Conservation (phyloP, 768 basidiomycete species). For the Hebeloma cylindrosporum region DNA sequence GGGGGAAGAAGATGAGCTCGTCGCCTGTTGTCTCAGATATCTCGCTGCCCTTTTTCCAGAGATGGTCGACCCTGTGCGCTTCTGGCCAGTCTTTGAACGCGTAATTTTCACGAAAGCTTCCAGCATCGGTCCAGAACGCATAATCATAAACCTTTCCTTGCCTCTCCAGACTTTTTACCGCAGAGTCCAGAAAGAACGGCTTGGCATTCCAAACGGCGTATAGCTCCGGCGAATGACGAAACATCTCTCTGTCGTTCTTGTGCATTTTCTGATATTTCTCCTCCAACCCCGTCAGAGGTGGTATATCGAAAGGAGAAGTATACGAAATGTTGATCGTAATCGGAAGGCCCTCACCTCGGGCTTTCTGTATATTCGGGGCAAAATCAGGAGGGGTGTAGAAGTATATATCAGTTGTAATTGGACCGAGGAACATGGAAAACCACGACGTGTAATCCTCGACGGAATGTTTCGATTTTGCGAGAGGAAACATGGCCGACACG, state of each 20-base stretch:
- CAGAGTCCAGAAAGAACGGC: conserved; percentile 48
- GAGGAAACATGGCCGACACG: conserved; percentile 56
- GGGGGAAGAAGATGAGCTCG: conserved; percentile 52
- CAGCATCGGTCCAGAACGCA: conserved; percentile 60
- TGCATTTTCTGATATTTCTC: conserved; percentile 43
- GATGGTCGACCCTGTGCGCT: conserved; percentile 34
- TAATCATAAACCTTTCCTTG: conserved; percentile 44
- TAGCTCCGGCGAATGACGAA: conserved; percentile 44
- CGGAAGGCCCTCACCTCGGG: conserved; percentile 30
- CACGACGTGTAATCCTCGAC: conserved; percentile 43
- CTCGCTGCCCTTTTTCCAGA: conserved; percentile 38
- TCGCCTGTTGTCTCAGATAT: conserved; percentile 31
- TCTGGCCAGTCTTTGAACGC: conserved; percentile 51
- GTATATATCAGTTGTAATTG: conserved; percentile 50
- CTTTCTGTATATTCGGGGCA: conserved; percentile 29
- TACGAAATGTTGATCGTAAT: conserved; percentile 48
- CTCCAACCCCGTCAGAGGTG: conserved; percentile 38
- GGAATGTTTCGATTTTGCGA: conserved; percentile 50
- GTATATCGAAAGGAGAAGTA: conserved; percentile 45
- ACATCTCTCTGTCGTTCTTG: conserved; percentile 42
- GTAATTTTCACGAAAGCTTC: conserved; percentile 48
- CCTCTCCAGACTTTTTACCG: conserved; percentile 27
- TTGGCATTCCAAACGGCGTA: conserved; percentile 60
- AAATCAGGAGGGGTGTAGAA: conserved; percentile 49
- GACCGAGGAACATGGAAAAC: conserved; percentile 44